These are phyloP conservation scores for Coemansia sp. DNA, from an alignment of 192 early-diverging fungal species.

Conservation along the genomic window DNA sequence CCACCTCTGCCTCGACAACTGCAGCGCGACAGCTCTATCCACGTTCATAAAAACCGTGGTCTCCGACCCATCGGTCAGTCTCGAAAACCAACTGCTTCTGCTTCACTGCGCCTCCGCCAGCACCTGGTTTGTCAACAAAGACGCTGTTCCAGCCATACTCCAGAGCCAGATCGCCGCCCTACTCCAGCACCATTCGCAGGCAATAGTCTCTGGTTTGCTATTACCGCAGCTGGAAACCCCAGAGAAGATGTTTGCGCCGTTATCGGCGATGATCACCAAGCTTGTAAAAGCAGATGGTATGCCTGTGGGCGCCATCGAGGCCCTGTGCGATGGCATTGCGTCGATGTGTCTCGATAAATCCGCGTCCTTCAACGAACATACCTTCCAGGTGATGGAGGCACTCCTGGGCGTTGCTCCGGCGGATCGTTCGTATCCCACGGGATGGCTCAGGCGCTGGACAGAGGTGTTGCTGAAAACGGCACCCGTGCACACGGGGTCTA, in stretches of 20 bases:
- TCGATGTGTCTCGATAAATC: conserved; percentile 3
- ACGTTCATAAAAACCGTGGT: conserved; percentile 21
- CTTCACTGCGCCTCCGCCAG: conserved; percentile 17
- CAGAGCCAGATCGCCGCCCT: conserved; percentile 30
- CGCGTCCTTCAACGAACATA: background rate
- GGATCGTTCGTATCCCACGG: background rate
- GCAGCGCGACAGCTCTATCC: conserved; percentile 15
- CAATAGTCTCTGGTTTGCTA: conserved; percentile 19
- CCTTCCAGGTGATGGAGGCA: conserved; percentile 34
- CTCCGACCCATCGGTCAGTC: conserved; percentile 18
- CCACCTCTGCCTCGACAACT: conserved; percentile 14
- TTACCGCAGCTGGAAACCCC: conserved; percentile 20
- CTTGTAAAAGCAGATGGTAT: conserved; percentile 22
- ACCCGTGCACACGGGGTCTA: conserved; percentile 12
- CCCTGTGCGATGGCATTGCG: conserved; percentile 17
- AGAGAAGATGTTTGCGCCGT: conserved; percentile 4
- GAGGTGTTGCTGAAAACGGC: conserved; percentile 16
- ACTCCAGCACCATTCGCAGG: conserved; percentile 14
- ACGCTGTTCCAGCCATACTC: conserved; percentile 35
- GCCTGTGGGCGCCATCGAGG: conserved; percentile 7
- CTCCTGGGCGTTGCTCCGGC: conserved; percentile 18
- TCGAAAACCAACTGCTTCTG: conserved; percentile 34
- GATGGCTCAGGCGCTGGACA: conserved; percentile 22
- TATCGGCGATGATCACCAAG: conserved; percentile 27
- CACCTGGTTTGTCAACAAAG: conserved; percentile 16